A percentile compares a stretch with the other conserved stretches of the same genome.
These are phyloP conservation scores for Mycena venus DNA, from an alignment of 768 basidiomycete species.

Conservation along the genomic window DNA sequence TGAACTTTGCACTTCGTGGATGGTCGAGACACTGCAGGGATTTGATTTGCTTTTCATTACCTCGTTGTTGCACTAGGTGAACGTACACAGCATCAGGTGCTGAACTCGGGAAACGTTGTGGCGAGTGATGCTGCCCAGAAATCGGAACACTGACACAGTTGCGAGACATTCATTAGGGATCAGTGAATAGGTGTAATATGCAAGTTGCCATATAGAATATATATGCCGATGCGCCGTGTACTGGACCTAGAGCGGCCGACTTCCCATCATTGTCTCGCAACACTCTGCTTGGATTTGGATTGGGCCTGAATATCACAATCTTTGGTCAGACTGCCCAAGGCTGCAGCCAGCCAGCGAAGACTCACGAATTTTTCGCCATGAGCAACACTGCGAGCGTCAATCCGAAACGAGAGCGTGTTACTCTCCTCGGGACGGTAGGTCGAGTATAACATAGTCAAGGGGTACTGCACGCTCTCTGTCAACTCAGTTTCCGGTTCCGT, in stretches of 20 bases:
- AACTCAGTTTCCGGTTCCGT: background rate
- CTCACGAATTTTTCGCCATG: background rate
- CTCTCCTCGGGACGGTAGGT: background rate
- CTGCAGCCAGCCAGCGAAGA: background rate
- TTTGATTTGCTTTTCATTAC: too few relatives aligned
- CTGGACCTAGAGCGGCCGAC: background rate
- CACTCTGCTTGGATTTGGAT: background rate
- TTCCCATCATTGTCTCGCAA: background rate
- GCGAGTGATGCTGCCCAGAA: background rate
- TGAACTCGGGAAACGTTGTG: too few relatives aligned
- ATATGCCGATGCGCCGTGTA: background rate
- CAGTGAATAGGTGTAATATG: background rate
- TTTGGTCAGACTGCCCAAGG: background rate
- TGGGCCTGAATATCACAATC: background rate
- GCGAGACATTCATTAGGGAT: background rate
- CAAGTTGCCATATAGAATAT: background rate
- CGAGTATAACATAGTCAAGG: background rate
- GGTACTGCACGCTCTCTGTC: background rate
- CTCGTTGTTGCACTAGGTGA: too few relatives aligned
- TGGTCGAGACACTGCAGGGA: too few relatives aligned
- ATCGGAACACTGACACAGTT: background rate
- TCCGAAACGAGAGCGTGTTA: background rate
- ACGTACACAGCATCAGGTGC: too few relatives aligned
- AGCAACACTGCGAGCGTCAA: background rate
- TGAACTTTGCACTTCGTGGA: too few relatives aligned